Evolutionary conservation across 2,329 filamentous ascomycete genomes (phyloP).

Genomic region (Curvularia verruculosa): DNA sequence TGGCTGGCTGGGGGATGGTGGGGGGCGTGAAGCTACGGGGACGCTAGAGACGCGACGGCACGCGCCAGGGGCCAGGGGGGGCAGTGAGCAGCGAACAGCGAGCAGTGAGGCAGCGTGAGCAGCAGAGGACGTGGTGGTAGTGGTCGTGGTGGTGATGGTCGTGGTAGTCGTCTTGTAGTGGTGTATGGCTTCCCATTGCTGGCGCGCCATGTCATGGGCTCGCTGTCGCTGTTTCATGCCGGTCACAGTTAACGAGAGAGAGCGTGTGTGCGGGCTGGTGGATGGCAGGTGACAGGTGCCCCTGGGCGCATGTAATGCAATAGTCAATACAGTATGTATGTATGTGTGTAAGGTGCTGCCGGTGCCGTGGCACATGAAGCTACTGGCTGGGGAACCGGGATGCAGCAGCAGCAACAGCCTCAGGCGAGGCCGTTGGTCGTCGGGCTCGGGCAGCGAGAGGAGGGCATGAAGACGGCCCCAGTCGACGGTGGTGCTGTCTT

Average conservation of each 20-base stretch:
- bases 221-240: not conserved
- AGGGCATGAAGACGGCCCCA: no score
- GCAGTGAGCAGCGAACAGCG: not conserved
- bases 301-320: not conserved
- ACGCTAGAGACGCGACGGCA: conserved; percentile 8
- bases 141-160: no score
- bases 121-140: no score
- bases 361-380: conserved; percentile 1
- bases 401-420: not conserved
- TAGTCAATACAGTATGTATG: no score
- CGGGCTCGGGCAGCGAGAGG: not conserved
- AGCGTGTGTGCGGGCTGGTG: not conserved
- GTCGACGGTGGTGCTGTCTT: not conserved
- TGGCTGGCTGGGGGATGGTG: not conserved
- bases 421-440: no score
- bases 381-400: conserved; percentile 16
- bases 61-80: conserved; percentile 3
- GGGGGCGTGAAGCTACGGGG: conserved; percentile 1
- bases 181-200: not conserved
- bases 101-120: no score
- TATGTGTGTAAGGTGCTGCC: not conserved
- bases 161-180: no score
- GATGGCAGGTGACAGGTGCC: not conserved
- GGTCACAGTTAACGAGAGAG: conserved; percentile 1
- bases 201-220: not conserved